Evolutionary conservation across 352 stramenopile species (phyloP), one percentile per base, ranked within the genome.

Genomic region (Paralagenidium karlingii): DNA sequence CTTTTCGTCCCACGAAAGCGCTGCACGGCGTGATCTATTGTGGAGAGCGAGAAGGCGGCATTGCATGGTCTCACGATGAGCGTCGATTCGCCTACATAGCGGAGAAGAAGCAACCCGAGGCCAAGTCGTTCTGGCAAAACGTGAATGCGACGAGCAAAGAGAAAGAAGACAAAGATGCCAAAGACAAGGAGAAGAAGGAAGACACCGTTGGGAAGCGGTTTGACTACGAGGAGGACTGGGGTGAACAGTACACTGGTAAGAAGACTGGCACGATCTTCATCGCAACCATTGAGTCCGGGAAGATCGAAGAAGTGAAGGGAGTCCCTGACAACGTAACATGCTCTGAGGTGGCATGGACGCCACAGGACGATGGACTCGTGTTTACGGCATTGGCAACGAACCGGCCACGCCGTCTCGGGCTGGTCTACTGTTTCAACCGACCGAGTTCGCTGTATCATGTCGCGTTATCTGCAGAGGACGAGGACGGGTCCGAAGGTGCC

Each of bases 351-450:
- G 46, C 51, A 11, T 88, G 90, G 28, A 69, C 63, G 11, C 71
- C 73, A 0, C 43, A 44, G 12, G 62, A 82, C 40, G 48, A 69
- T 16, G 58, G 59, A 0, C 48, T 90, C 13, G 55, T 90, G 31
- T 84, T 86, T 56, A 60, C 68, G 12, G 73, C 53, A 9, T 82
- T 68, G 2, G 57, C 67, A 38, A 81, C 61, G 16, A 50, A 74
- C 28, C 56, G 47, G 20, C 63, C 68, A 13, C 79, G 75, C 34
- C 55, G 68, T 16, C 45, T 90, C 8, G 80, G 80, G 6, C 68
- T 94, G 34, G 79, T 92, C 42, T 89, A 90, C 58, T 94, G 78
- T 55, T 89, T 80, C 57, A 89, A 91, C 46, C 66, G 80, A 9
- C 69, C 69, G 0, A 80, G 73, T 38, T 49, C 55, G 15, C 43